phyloP scores from a whole-genome alignment of 2,329 filamentous ascomycete species.

The Aspergillus ruber region DNA sequence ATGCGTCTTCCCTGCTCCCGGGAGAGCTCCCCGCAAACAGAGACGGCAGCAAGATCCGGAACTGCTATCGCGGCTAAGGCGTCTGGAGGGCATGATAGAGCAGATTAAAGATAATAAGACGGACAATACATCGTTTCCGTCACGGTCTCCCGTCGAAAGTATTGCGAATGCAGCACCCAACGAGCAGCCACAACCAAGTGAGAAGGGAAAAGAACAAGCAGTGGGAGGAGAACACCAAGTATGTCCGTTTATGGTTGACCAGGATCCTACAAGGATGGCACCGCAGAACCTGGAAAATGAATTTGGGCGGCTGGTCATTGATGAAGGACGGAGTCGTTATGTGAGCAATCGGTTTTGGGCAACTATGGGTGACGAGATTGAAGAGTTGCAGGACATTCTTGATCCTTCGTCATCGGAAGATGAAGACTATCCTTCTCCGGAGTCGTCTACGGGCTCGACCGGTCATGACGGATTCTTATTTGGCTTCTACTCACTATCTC shows the following conservation, averaged over 20 bases:
- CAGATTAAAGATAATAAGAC: constrained; percentile 46
- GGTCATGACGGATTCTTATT: constrained; percentile 57
- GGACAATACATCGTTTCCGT: constrained; percentile 12
- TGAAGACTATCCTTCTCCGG: constrained; percentile 46
- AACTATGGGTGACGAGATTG: constrained; percentile 56
- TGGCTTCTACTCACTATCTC: constrained; percentile 51
- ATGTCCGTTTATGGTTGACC: constrained; percentile 11
- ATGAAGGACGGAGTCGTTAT: constrained; percentile 54
- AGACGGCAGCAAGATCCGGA: constrained; percentile 55
- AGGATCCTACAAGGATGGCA: constrained; percentile 16
- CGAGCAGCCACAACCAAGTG: not conserved
- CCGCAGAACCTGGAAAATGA: constrained; percentile 34
- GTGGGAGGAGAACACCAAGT: not conserved
- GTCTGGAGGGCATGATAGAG: constrained; percentile 57
- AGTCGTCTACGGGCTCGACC: constrained; percentile 29
- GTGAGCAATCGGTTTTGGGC: constrained; percentile 59
- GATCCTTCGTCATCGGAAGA: constrained; percentile 54
- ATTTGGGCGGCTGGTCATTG: constrained; percentile 54
- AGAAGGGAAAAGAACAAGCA: not conserved
- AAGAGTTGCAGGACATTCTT: constrained; percentile 57
- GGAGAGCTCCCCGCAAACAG: constrained; percentile 53
- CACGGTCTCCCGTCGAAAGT: constrained; percentile 6
- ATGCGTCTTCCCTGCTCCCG: constrained; percentile 57
- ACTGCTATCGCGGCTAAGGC: constrained; percentile 51
- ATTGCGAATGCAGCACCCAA: not conserved